Evolutionary conservation across 2,329 filamentous ascomycete genomes (phyloP), one percentile per base, ranked within the genome.

Genomic region (Paecilomyces sp.): DNA sequence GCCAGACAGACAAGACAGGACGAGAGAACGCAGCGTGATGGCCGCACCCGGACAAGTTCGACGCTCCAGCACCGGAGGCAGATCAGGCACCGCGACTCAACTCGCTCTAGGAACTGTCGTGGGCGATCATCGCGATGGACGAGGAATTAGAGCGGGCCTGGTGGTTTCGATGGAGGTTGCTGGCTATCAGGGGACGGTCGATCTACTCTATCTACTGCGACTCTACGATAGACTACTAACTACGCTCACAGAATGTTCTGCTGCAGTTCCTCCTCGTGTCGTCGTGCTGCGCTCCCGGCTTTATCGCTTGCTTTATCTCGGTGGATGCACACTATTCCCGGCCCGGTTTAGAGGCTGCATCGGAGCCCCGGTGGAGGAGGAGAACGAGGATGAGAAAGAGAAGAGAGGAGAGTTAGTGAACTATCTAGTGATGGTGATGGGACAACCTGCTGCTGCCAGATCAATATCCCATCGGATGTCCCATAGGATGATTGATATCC

Each of bases 251-350:
- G 4, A 15, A 57, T 30, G 13, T 24, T 18, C 28, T 53, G 0
- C 53, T 69, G 3, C 64, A 67, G 52, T 67, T 68, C 53, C 68
- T 69, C 25, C 58, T 75, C 51, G 63, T 71, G 13, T 66, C 75
- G 6, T 28, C 25, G 25, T 28, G 3, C 25, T 71, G 71, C 2
- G 77, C 75, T 3, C 55, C 79, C 3, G 76, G 41, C 15, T 47
- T 22, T 47, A 47, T 47, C 41, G 41, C n/a, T n/a, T 47, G 41
- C 41, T 47, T 47, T 47, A 47, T 47, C 41, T 47, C 41, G 41
- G 41, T 47, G 41, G 41, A 47, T 47, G n/a, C 41, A n/a, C 41
- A 47, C 41, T 47, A 47, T 8, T 18, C 41, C 51, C 51, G 51
- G 9, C 24, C 22, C 22, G 24, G 51, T 12, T 13, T 53, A 53